Conservation (phyloP, 805 yeast species). For the Lipomyces oligophaga region DNA sequence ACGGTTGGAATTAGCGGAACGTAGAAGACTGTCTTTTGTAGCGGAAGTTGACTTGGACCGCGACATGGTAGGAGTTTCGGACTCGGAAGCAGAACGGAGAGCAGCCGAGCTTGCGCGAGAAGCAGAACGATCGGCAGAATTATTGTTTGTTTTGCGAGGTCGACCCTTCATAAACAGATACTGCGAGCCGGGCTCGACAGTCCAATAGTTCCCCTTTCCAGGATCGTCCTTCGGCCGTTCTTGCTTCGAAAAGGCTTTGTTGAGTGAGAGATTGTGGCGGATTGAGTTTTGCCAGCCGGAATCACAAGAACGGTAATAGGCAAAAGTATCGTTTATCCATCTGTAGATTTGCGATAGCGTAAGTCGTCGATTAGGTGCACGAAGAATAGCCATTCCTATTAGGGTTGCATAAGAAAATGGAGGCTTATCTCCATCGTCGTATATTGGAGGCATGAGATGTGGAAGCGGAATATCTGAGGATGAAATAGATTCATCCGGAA, state of each 20-base stretch:
- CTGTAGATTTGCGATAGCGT: constrained; percentile 80
- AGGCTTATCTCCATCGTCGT: constrained; percentile 69
- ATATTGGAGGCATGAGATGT: constrained; percentile 42
- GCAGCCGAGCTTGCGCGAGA: not conserved
- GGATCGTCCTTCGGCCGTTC: constrained; percentile 69
- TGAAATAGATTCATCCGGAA: not conserved
- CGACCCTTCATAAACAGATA: constrained; percentile 63
- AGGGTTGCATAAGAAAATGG: constrained; percentile 92
- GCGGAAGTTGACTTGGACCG: constrained; percentile 3
- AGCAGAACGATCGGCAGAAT: not conserved
- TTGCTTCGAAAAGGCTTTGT: constrained; percentile 87
- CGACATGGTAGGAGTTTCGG: constrained; percentile 4
- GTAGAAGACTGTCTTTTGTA: not conserved
- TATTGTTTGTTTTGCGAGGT: constrained; percentile 11
- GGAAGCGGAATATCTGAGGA: constrained; percentile 38
- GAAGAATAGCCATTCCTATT: constrained; percentile 86
- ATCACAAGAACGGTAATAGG: constrained; percentile 75
- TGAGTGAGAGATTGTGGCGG: constrained; percentile 86
- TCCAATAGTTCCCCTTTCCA: constrained; percentile 83
- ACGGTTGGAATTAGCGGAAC: too few relatives aligned
- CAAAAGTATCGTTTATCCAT: constrained; percentile 87
- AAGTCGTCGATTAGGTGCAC: constrained; percentile 67
- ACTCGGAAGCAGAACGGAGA: not conserved
- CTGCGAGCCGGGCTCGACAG: constrained; percentile 78
- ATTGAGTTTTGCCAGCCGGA: constrained; percentile 98